Conservation (phyloP, 805 yeast species). For the Candida oleophila region DNA sequence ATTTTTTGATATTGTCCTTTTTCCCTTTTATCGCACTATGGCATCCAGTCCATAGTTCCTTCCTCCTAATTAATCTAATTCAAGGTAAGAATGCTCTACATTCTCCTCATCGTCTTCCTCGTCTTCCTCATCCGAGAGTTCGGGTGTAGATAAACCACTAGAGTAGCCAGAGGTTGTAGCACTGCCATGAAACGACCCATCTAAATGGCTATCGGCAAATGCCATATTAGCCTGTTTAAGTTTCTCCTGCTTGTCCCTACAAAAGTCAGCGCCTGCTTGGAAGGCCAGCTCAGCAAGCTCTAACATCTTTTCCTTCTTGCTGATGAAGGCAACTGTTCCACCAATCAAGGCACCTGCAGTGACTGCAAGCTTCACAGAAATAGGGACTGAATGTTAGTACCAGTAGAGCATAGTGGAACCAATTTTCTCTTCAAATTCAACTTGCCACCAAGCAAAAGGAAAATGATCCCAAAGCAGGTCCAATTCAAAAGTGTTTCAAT, state of each 20-base stretch:
- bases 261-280: conserved; percentile 30
- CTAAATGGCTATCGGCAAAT: conserved; percentile 22
- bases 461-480: too few species aligned
- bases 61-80: too few species aligned
- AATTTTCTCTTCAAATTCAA: background rate
- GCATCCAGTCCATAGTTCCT: too few species aligned
- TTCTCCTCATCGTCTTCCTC: conserved; percentile 4
- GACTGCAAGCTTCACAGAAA: conserved; percentile 31
- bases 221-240: conserved; percentile 15
- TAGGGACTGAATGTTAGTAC: conserved; percentile 22
- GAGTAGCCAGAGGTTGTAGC: conserved; percentile 3
- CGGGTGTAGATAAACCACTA: conserved; percentile 6
- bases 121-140: conserved; percentile 7
- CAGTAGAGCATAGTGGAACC: background rate
- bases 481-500: too few species aligned
- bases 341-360: conserved; percentile 34
- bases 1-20: too few species aligned
- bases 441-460: background rate
- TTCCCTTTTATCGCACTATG: too few species aligned
- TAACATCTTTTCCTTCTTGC: conserved; percentile 26
- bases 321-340: conserved; percentile 30
- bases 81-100: background rate
- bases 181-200: conserved; percentile 9
- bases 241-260: conserved; percentile 16
- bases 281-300: conserved; percentile 28